Base-by-base conservation (phyloP, 1,139 yeast genomes). In the Geotrichum bryndzae region DNA sequence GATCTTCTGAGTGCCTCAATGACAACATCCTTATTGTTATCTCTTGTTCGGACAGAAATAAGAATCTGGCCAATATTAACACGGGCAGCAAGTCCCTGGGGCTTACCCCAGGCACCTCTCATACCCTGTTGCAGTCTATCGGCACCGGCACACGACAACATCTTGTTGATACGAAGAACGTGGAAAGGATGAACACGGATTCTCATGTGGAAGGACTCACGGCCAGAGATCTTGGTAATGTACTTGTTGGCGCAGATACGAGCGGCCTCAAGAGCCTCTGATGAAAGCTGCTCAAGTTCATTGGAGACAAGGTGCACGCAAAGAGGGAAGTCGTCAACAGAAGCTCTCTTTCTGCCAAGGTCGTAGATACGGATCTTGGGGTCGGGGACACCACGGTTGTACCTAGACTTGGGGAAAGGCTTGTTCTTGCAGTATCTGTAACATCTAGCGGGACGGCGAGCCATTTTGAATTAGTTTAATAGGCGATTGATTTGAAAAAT, bases 21-120 rank as follows among this genome's bases (percentile, higher is more conserved):
- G 73, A 91, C 97, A 79, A 90, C 96, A 66, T 84, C 97, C 86
- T 91, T 90, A 96, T 91, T 91, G 77, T 87, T 82, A 83, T 94
- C 99, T 86, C 87, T 94, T 82, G 97, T 90, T 86, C 99, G 92
- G 80, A 91, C 92, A 73, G 99, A 94, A 84, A 94, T 87, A 80
- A 94, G 87, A 80, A 94, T 87, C 85, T 94, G 99, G 79, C 99
- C 99, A 82, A 94, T 94, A 83, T 84, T 84, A 79, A 94, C 99
- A 84, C 99, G 92, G 77, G 99, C 99, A 76, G 98, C 99, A 78
- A 92, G 87, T 85, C 99, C 99, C 77, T 92, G 97, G 77, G 99
- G 99, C 85, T 94, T 94, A 90, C 99, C 99, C 98, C 98, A 94
- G 79, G 99, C 99, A 87, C 96, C 96, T 90, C 99, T 92, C 99